Evolutionary conservation across 2,329 filamentous ascomycete species (phyloP).

Genomic region (Fusarium coffeatum): DNA sequence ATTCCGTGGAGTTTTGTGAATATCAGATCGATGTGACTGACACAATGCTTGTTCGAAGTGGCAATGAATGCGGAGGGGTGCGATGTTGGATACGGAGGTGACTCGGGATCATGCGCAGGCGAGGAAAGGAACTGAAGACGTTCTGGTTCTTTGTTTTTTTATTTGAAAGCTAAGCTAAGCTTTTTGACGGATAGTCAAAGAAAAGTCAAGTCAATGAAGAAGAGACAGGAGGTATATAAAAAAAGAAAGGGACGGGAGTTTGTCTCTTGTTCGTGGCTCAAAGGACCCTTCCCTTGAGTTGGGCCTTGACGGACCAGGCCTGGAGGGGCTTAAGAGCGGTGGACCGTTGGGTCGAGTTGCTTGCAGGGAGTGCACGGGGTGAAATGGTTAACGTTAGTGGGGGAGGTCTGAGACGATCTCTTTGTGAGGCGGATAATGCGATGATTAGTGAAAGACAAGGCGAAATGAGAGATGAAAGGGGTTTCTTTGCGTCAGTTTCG

Average conservation of each 20-base stretch:
- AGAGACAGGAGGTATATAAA: conserved; percentile 16
- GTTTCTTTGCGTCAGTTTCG: neutral
- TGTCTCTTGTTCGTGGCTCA: conserved; percentile 34
- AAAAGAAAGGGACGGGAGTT: conserved; percentile 10
- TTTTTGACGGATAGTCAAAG: conserved; percentile 34
- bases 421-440: conserved; percentile 3
- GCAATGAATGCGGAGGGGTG: conserved; percentile 38
- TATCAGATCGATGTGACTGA: conserved; percentile 19
- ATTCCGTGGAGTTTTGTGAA: conserved; percentile 7
- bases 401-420: conserved; percentile 33
- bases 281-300: conserved; percentile 38
- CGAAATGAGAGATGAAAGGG: neutral
- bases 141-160: conserved; percentile 37
- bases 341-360: conserved; percentile 49
- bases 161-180: conserved; percentile 46
- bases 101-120: conserved; percentile 37
- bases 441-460: neutral
- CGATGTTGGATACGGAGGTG: conserved; percentile 25
- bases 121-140: conserved; percentile 33
- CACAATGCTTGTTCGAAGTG: conserved; percentile 23
- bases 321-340: conserved; percentile 46
- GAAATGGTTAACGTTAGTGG: conserved; percentile 37
- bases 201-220: conserved; percentile 10
- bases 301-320: conserved; percentile 32
- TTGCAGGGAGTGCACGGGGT: conserved; percentile 44